Conservation (phyloP, 2,329 filamentous ascomycete species). For the Didymosphaeria variabile region DNA sequence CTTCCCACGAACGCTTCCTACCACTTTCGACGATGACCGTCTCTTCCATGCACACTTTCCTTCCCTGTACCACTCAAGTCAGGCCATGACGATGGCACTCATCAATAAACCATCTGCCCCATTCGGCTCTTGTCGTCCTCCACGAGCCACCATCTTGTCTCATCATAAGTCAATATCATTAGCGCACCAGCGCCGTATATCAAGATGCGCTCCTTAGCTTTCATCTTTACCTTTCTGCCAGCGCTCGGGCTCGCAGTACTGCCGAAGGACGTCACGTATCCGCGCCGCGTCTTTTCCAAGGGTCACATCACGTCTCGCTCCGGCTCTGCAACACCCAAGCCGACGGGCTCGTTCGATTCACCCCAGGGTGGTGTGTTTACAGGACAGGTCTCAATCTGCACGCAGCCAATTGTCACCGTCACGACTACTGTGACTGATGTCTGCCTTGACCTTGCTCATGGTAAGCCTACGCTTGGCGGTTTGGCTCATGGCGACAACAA, state of each 20-base stretch:
- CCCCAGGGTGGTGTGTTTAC: neutral
- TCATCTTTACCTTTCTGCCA: conserved; percentile 9
- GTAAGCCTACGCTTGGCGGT: neutral
- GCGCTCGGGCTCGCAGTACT: neutral
- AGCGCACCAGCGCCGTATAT: neutral
- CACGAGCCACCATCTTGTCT: neutral
- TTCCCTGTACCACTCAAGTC: neutral
- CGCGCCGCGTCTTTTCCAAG: neutral
- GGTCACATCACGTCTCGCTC: neutral
- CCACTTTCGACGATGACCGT: neutral
- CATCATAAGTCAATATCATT: conserved; percentile 12
- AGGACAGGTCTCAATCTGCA: neutral
- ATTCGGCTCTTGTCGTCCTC: conserved; percentile 1
- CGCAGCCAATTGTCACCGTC: neutral
- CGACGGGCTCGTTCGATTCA: too few relatives aligned
- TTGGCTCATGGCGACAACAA: neutral
- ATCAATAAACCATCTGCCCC: neutral
- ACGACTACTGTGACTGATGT: conserved; percentile 2
- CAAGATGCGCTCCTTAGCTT: conserved; percentile 13
- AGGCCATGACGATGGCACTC: neutral
- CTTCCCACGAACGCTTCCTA: too few relatives aligned
- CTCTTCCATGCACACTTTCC: neutral
- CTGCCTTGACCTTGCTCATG: neutral
- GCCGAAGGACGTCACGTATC: neutral
- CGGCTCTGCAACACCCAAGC: neutral